Conservation (phyloP, 2,329 filamentous ascomycete species). For the Neodidymelliopsis sp. region DNA sequence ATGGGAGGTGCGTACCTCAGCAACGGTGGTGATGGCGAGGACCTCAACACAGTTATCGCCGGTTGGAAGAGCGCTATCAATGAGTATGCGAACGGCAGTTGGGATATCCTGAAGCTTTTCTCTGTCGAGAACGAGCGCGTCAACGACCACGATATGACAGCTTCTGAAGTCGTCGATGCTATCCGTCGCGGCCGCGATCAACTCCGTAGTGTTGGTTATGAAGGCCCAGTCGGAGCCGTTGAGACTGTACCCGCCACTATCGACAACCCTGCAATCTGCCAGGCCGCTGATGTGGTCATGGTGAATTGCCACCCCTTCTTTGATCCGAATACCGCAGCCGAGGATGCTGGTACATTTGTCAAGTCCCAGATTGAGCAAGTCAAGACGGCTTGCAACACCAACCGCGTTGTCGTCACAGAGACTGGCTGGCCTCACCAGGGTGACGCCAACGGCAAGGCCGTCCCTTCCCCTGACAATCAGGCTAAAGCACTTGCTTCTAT, state of each 20-base stretch:
- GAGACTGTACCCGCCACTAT: conserved; percentile 78
- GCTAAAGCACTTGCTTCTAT: conserved; percentile 70
- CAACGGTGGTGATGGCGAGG: conserved; percentile 50
- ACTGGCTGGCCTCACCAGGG: conserved; percentile 84
- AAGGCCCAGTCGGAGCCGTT: conserved; percentile 77
- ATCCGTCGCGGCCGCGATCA: conserved; percentile 64
- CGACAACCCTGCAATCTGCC: conserved; percentile 72
- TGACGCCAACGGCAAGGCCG: conserved; percentile 68
- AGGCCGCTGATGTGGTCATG: conserved; percentile 78
- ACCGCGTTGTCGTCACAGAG: conserved; percentile 78
- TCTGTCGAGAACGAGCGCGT: conserved; percentile 84
- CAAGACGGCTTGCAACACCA: conserved; percentile 57
- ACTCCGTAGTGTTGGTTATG: conserved; percentile 70
- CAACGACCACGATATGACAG: conserved; percentile 58
- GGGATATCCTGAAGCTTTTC: conserved; percentile 73
- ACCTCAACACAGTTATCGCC: conserved; percentile 60
- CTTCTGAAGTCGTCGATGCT: conserved; percentile 64
- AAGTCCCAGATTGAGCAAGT: conserved; percentile 61
- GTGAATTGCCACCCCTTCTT: conserved; percentile 89
- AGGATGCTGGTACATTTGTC: conserved; percentile 72
- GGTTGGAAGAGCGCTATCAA: conserved; percentile 67
- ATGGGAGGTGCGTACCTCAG: conserved; percentile 79
- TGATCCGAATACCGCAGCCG: conserved; percentile 67
- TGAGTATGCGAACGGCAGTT: conserved; percentile 60
- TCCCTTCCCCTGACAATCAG: conserved; percentile 74